Conservation (phyloP, 129 eudicot species). For the Arctium lappa region DNA sequence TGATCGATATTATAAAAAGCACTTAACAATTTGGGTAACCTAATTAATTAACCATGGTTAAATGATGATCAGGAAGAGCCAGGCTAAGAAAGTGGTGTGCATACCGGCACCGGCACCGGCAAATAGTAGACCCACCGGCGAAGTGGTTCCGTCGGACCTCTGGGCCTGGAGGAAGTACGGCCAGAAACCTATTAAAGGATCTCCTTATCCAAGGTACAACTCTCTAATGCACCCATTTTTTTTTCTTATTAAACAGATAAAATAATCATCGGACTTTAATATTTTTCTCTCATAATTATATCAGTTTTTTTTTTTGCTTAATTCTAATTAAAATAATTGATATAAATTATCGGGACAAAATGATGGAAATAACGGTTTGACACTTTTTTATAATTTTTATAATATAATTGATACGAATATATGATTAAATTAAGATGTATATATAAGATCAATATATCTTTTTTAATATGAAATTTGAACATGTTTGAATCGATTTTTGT, state of each 20-base stretch:
- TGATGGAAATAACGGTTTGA: too few species aligned
- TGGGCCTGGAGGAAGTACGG: constrained; percentile 99
- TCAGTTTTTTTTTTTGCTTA: too few species aligned
- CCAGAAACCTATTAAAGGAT: constrained; percentile 96
- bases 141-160: constrained; percentile 91
- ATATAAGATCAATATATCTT: too few species aligned
- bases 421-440: too few species aligned
- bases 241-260: background rate
- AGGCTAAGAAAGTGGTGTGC: constrained; percentile 93
- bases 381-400: too few species aligned
- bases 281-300: background rate
- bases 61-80: constrained; percentile 65
- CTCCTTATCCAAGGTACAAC: constrained; percentile 94
- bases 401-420: too few species aligned
- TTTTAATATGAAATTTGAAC: too few species aligned
- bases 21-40: background rate
- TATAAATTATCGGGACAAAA: too few species aligned
- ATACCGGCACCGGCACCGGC: constrained; percentile 97
- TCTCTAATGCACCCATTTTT: background rate
- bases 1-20: background rate
- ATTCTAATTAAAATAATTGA: too few species aligned
- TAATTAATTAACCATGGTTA: constrained; percentile 1
- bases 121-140: constrained; percentile 85
- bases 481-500: too few species aligned
- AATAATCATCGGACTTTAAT: background rate